Evolutionary conservation across 495 filamentous ascomycete genomes (phyloP).

Genomic region (Pyrenula aspistea): DNA sequence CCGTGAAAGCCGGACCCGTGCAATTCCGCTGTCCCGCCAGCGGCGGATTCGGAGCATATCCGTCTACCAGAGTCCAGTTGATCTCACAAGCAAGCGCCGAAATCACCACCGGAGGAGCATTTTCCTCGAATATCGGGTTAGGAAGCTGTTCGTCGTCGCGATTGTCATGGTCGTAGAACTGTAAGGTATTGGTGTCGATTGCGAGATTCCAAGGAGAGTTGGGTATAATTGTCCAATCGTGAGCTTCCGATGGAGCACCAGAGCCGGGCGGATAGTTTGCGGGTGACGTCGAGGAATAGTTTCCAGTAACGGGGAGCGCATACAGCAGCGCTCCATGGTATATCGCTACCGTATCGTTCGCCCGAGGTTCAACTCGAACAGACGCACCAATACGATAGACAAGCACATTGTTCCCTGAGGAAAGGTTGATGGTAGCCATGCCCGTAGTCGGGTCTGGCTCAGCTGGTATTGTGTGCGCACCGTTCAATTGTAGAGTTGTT

Average conservation of each 20-base stretch:
- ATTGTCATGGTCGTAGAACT: slow-evolving; percentile 11
- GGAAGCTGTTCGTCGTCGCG: slow-evolving; percentile 16
- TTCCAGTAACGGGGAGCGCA: slow-evolving; percentile 30
- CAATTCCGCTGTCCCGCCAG: slow-evolving; percentile 19
- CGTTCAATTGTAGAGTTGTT: slow-evolving; percentile 9
- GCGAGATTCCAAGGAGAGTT: slow-evolving; percentile 33
- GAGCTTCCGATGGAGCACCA: slow-evolving; percentile 17
- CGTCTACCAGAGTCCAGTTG: slow-evolving; percentile 33
- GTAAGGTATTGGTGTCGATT: slow-evolving; percentile 31
- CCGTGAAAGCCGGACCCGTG: slow-evolving; percentile 24
- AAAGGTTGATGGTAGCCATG: slow-evolving; percentile 11
- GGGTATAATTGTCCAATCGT: slow-evolving; percentile 24
- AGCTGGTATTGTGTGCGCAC: not conserved
- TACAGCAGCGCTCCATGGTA: slow-evolving; percentile 44
- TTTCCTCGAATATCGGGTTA: slow-evolving; percentile 36
- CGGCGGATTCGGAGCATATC: slow-evolving; percentile 34
- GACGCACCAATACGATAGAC: slow-evolving; percentile 12
- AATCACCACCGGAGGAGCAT: slow-evolving; percentile 33
- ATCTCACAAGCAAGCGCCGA: slow-evolving; percentile 40
- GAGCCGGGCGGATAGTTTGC: slow-evolving; percentile 8
- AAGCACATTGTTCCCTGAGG: slow-evolving; percentile 10
- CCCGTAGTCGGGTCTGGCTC: slow-evolving; percentile 14
- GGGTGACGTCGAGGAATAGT: slow-evolving; percentile 10
- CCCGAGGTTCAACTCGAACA: slow-evolving; percentile 21
- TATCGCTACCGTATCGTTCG: slow-evolving; percentile 41